Percentiles rank a stretch among this genome's conserved stretches.
Evolutionary conservation across 2,329 filamentous ascomycete genomes (phyloP).

Genomic region (Colletotrichum sp.): DNA sequence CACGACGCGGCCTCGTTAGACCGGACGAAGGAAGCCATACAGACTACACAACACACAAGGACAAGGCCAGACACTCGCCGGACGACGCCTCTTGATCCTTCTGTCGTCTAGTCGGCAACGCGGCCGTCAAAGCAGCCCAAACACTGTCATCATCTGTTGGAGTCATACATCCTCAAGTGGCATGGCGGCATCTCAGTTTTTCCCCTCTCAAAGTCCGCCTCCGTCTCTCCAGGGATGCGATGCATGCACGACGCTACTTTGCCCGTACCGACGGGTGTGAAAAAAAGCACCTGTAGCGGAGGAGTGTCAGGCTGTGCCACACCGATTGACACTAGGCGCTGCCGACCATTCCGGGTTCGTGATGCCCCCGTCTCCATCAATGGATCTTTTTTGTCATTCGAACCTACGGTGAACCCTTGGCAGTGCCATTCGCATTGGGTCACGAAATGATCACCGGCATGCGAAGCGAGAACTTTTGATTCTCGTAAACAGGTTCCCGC

Average conservation of each 20-base stretch:
- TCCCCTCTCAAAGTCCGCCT: neutral
- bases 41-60: neutral
- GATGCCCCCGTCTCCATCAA: slow-evolving; percentile 4
- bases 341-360: slow-evolving; percentile 6
- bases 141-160: neutral
- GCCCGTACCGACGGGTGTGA: neutral
- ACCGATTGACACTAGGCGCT: neutral
- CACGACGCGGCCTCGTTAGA: neutral
- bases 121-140: neutral
- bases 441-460: neutral
- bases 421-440: neutral
- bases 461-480: neutral
- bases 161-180: neutral
- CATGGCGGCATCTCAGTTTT: neutral
- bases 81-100: neutral
- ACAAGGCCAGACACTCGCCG: neutral
- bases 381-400: slow-evolving; percentile 13
- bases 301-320: slow-evolving; percentile 6
- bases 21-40: neutral
- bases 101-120: neutral
- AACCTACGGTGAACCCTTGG: slow-evolving; percentile 2
- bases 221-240: neutral
- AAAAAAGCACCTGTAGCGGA: neutral
- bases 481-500: neutral
- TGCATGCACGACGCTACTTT: neutral